Base-by-base conservation (phyloP, 352 stramenopile genomes). In the Pythium folliculosum region DNA sequence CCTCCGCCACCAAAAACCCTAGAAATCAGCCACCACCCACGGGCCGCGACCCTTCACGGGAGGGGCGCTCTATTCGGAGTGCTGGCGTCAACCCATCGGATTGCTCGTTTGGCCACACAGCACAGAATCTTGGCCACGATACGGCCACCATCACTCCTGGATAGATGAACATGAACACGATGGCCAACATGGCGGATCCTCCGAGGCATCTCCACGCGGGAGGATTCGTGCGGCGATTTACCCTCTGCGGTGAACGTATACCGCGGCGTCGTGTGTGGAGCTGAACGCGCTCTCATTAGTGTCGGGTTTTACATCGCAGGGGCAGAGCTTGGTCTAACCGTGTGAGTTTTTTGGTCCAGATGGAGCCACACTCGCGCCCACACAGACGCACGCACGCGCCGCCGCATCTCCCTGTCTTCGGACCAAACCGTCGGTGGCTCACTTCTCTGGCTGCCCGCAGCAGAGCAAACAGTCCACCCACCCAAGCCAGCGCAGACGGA, bases 11-110 rank as follows among this genome's bases (percentile, higher is more conserved):
- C 19, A 7, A 49, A 19, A 47, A 47, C 13, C 9, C 10, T 21
- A 47, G 25, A 52, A 67, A 63, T 67, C 58, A 67, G 57, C 49
- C 50, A 67, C 37, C 54, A 47, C 40, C 58, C 45, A 55, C 57
- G 14, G 44, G 48, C 48, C 40, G 66, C 66, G 66, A 60, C 66
- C 53, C 66, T 72, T 72, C 66, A 64, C 25, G 25, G 7, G 53
- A n/a, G n/a, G 19, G 22, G 53, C 59, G 52, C 53, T 68, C 66
- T 72, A 72, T 60, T 72, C 16, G 21, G 14, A 62, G 44, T 19
- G 21, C 51, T 57, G 43, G n/a, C 27, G 40, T 61, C 43, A 59
- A 40, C 60, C 19, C 44, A 50, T 25, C 35, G 35, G 35, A 40
- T 40, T 40, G 35, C 35, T 40, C 35, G 35, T 40, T 32, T 32